These are phyloP conservation scores for Pythium aphanidermatum DNA, from an alignment of 352 stramenopile genomes.

Conservation along the genomic window DNA sequence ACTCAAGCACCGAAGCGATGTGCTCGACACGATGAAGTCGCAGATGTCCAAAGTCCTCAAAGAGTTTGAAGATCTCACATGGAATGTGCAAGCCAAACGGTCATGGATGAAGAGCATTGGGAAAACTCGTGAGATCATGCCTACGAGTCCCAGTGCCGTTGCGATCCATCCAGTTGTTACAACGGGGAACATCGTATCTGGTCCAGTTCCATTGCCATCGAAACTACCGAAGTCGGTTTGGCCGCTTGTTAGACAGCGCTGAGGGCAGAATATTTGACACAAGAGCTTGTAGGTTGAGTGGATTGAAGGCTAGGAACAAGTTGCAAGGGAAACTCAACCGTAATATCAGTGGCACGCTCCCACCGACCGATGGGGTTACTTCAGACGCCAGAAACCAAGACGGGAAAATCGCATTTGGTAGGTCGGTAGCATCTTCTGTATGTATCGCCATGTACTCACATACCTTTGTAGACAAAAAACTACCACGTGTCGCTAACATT, in stretches of 20 bases:
- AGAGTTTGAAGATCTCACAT: constrained; percentile 64
- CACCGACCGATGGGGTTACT: constrained; percentile 13
- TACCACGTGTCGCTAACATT: constrained; percentile 64
- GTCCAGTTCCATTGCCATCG: constrained; percentile 6
- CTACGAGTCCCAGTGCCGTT: constrained; percentile 8
- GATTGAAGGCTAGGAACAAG: constrained; percentile 37
- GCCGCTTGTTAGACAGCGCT: not conserved
- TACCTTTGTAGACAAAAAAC: constrained; percentile 44
- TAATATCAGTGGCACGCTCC: constrained; percentile 25
- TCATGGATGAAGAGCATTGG: constrained; percentile 63
- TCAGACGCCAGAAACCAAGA: constrained; percentile 35
- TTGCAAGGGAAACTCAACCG: constrained; percentile 31
- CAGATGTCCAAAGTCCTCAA: constrained; percentile 64
- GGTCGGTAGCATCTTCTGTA: not conserved
- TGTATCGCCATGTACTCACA: not conserved
- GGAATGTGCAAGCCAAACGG: constrained; percentile 44
- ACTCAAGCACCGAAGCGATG: constrained; percentile 38
- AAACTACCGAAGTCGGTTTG: constrained; percentile 34
- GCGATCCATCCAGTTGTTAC: constrained; percentile 32
- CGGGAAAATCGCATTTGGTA: constrained; percentile 64
- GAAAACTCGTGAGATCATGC: constrained; percentile 30
- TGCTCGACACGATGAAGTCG: constrained; percentile 51
- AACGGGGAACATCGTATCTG: constrained; percentile 19
- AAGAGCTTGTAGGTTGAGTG: constrained; percentile 22
- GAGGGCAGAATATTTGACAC: too few relatives aligned